Base-by-base conservation (phyloP, 2,329 filamentous ascomycete genomes). In the Fusarium longipes region DNA sequence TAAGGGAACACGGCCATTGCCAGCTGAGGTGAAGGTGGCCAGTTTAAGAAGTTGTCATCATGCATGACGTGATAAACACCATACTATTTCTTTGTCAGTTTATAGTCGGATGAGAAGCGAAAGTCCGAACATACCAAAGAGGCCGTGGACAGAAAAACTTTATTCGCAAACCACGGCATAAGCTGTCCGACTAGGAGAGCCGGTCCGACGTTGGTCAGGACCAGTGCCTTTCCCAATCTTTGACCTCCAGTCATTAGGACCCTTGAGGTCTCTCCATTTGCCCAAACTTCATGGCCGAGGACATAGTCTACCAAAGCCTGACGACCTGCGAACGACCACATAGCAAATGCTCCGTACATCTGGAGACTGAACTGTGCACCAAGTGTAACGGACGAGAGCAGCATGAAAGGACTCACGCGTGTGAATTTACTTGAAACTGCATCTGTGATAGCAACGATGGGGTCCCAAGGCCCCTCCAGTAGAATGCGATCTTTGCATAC, bases 401-500 rank as follows among this genome's bases (percentile, higher is more conserved):
- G 87, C 6, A 94, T 77, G 22, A 91, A 82, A 12, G 93, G 82
- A 32, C 86, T 84, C 44, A 80, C 75, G 77, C 84, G 66, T 79
- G 87, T 75, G 82, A 89, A 77, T 80, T 75, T 75, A 35, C 82
- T 80, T 71, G 90, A 85, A 11, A 92, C 66, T 17, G 81, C 77
- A 49, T 91, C 87, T 63, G 89, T 86, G 1, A 89, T 73, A 52
- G 90, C 86, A 27, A 98, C 88, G 22, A 96, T 79, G 22, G 87
- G 82, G 74, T 94, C 93, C 73, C 85, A 87, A 15, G 92, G 91
- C 47, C 94, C 89, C 49, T 90, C 86, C 27, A 98, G 83, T 51
- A 86, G 82, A 72, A 98, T 97, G 68, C 88, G 86, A 3, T 89
- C 86, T 77, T 97, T 96, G 85, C 96, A 99, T 65, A 97, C 92